These are phyloP conservation scores for Lentinus tigrinus DNA, from an alignment of 768 basidiomycete genomes.

Conservation along the genomic window DNA sequence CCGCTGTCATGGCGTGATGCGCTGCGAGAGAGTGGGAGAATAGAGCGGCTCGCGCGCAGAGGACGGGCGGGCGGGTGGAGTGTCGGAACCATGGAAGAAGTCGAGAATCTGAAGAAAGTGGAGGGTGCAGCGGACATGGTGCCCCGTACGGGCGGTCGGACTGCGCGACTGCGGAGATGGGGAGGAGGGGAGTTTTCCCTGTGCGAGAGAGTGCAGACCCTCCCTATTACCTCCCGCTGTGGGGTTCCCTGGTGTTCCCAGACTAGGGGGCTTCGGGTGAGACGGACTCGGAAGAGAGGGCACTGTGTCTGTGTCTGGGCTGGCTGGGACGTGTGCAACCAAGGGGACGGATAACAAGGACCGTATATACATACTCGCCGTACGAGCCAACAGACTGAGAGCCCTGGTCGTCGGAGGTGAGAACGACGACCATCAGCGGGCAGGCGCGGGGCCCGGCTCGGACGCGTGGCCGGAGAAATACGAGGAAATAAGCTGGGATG, in stretches of 20 bases:
- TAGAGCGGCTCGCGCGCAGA: neutral
- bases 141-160: too few species aligned
- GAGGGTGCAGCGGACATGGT: neutral
- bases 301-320: neutral
- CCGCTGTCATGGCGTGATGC: neutral
- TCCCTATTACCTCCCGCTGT: too few species aligned
- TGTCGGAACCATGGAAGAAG: neutral
- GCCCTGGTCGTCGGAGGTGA: neutral
- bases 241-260: conserved; percentile 4
- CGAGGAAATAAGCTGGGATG: neutral
- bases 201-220: too few species aligned
- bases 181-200: too few species aligned
- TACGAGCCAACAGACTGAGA: neutral
- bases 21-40: neutral
- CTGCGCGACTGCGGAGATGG: too few species aligned
- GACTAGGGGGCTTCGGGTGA: neutral
- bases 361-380: too few species aligned
- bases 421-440: neutral
- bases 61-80: neutral
- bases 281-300: neutral
- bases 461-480: conserved; percentile 7
- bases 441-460: neutral
- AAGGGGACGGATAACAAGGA: too few species aligned
- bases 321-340: neutral
- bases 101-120: neutral